phyloP scores from a whole-genome alignment of 805 yeast species.

The Jamesozyma lodderae region DNA sequence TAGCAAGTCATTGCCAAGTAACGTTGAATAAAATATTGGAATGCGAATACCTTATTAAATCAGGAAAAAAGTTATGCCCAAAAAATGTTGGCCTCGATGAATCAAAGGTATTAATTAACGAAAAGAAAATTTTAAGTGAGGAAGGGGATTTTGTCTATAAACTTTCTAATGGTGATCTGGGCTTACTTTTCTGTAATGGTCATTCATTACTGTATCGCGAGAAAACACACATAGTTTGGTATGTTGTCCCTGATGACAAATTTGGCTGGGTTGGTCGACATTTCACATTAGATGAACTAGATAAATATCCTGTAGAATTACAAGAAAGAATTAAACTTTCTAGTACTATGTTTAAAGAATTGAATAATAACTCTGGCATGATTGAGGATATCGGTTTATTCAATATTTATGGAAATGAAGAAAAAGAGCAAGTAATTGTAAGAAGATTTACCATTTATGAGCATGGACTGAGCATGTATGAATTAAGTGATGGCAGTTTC shows the following conservation, averaged over 20 bases:
- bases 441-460: slow-evolving; percentile 70
- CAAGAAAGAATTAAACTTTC: slow-evolving; percentile 69
- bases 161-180: slow-evolving; percentile 74
- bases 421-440: slow-evolving; percentile 57
- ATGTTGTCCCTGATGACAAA: slow-evolving; percentile 38
- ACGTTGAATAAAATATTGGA: slow-evolving; percentile 37
- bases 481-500: slow-evolving; percentile 78
- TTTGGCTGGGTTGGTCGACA: slow-evolving; percentile 42
- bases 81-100: background rate
- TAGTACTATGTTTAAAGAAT: slow-evolving; percentile 70
- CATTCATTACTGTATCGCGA: slow-evolving; percentile 63
- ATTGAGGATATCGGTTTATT: slow-evolving; percentile 32
- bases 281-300: slow-evolving; percentile 33
- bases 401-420: too few relatives aligned
- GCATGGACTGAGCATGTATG: slow-evolving; percentile 66
- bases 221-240: slow-evolving; percentile 52
- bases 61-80: background rate
- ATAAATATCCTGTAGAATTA: slow-evolving; percentile 36
- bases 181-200: slow-evolving; percentile 82
- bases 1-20: slow-evolving; percentile 37
- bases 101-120: background rate
- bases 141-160: slow-evolving; percentile 40
- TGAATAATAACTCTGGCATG: background rate
- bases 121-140: background rate
- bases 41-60: slow-evolving; percentile 24